Base-by-base conservation (phyloP, 495 filamentous ascomycete species). In the Neurospora sp. region DNA sequence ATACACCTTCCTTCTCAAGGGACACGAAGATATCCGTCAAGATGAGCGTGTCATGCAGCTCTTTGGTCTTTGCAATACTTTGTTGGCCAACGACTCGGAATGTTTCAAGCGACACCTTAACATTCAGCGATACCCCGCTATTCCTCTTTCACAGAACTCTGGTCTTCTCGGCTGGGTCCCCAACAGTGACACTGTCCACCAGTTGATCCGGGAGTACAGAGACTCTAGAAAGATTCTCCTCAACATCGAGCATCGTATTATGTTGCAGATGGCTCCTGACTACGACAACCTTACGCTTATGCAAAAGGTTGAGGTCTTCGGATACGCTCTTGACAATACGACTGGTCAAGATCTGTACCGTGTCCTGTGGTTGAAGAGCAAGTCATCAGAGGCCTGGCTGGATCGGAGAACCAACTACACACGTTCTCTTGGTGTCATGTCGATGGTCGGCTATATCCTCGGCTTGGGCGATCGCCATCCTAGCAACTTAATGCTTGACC, bases 241-340 rank as follows among this genome's bases (percentile, higher is more conserved):
- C 68, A 99, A 99, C 76, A 99, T 99, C 74, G 96, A 99, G 82
- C 96, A 99, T 77, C 91, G 96, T 35, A 98, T 99, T 77, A 99
- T 99, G 96, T 85, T 99, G 41, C 96, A 99, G 80, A 99, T 99
- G 96, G 96, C 96, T 14, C 96, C 96, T 3, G 96, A 99, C 80
- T 98, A 98, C 78, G 96, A 99, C 75, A 97, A 96, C 75, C 88
- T 99, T 16, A 97, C 96, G 0, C 88, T 99, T 38, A 99, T 99
- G 96, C 96, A 99, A 80, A 99, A 99, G 83, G 96, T 98, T 4
- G 96, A 99, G 79, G 96, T 99, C 10, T 99, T 99, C 76, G 94
- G 95, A 38, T 99, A 99, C 79, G 96, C 96, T 11, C 88, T 99
- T 74, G 96, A 99, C 84, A 99, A 99, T 76, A 99, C 96, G 1